Evolutionary conservation across 257 asterid genomes (phyloP).

Genomic region (Datura wrightii): DNA sequence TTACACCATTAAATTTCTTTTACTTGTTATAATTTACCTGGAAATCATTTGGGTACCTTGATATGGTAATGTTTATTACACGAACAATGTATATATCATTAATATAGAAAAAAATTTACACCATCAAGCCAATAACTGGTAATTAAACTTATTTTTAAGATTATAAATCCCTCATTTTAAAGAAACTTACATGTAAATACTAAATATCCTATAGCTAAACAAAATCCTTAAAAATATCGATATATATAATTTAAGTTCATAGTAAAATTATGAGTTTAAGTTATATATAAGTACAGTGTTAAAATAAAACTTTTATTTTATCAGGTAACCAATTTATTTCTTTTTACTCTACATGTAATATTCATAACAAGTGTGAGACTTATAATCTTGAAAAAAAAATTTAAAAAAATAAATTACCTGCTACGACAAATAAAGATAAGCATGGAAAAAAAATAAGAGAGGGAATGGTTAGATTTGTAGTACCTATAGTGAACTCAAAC

Average conservation of each 20-base stretch:
- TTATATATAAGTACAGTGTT: too few species aligned
- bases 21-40: neutral
- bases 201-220: too few species aligned
- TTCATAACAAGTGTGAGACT: neutral
- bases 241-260: too few species aligned
- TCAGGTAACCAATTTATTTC: too few species aligned
- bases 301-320: too few species aligned
- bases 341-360: neutral
- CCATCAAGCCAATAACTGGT: too few species aligned
- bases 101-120: neutral
- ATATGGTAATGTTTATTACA: too few species aligned
- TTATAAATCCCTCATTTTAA: neutral
- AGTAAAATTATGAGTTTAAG: too few species aligned
- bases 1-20: neutral
- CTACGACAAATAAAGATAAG: neutral
- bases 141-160: neutral
- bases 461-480: neutral
- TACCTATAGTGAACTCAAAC: slow-evolving; percentile 61
- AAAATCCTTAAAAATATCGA: too few species aligned
- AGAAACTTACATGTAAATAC: neutral
- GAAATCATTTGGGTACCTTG: neutral
- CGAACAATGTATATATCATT: neutral
- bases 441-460: neutral
- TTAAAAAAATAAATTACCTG: neutral
- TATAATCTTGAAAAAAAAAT: neutral